These are phyloP conservation scores for Colletotrichum lentis DNA, from an alignment of 2,329 filamentous ascomycete species.

Conservation along the genomic window DNA sequence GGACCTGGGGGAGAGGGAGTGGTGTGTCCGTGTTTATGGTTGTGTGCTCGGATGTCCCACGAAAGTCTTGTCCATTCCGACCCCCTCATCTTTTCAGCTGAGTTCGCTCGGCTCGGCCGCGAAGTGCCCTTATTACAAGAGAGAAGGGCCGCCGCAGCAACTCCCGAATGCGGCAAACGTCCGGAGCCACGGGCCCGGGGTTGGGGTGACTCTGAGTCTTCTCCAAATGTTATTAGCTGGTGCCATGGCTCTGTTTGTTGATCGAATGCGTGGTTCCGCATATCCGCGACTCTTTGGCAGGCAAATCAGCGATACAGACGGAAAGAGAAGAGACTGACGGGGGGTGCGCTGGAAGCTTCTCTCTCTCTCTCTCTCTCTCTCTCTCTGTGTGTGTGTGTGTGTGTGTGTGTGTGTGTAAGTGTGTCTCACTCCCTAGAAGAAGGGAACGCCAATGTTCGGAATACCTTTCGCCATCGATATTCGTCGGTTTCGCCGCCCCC, in stretches of 20 bases:
- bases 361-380: too few species aligned
- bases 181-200: neutral
- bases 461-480: neutral
- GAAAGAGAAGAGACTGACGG: neutral
- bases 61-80: neutral
- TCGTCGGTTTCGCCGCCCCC: neutral
- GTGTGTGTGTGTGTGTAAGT: too few species aligned
- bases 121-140: neutral
- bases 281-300: conserved; percentile 11
- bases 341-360: neutral
- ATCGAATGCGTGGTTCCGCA: conserved; percentile 7
- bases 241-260: neutral
- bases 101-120: neutral
- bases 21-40: neutral
- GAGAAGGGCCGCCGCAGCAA: neutral
- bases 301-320: neutral
- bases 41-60: neutral
- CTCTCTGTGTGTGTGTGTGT: too few species aligned
- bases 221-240: neutral
- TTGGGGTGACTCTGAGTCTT: neutral
- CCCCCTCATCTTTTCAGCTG: neutral
- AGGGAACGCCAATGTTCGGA: neutral
- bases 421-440: too few species aligned
- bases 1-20: neutral
- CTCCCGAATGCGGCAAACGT: neutral